Conservation (phyloP, 2,329 filamentous ascomycete species). For the Scortechinia acanthostroma region DNA sequence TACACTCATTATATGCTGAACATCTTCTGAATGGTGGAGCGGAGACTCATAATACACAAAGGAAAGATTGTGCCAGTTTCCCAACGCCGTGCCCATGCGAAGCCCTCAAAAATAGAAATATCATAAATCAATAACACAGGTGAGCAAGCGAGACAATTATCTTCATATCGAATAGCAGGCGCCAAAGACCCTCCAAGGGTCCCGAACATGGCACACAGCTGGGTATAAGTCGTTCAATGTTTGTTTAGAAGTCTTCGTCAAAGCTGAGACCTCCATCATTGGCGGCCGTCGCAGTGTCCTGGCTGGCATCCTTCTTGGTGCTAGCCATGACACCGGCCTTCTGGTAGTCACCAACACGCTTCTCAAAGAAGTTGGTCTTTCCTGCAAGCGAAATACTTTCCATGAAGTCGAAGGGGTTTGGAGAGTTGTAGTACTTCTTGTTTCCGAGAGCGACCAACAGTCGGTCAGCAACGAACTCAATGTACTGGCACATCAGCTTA, state of each 20-base stretch:
- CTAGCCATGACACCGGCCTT: constrained; percentile 98
- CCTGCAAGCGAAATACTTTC: constrained; percentile 97
- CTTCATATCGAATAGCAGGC: neutral
- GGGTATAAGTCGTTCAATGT: constrained; percentile 4
- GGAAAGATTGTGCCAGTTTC: too few relatives aligned
- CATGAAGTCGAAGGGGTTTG: constrained; percentile 99
- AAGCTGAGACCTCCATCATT: constrained; percentile 80
- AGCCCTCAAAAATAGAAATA: neutral
- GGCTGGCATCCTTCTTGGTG: constrained; percentile 62
- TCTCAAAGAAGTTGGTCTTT: constrained; percentile 99
- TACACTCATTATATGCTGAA: too few relatives aligned
- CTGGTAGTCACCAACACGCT: constrained; percentile 98
- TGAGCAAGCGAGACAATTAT: neutral
- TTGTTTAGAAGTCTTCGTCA: constrained; percentile 86
- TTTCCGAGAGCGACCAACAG: constrained; percentile 89
- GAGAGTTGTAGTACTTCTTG: constrained; percentile 82
- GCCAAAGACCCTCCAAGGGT: neutral
- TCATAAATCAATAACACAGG: neutral
- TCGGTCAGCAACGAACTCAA: constrained; percentile 97
- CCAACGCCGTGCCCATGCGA: neutral
- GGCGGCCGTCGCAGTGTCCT: constrained; percentile 31
- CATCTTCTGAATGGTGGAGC: too few relatives aligned
- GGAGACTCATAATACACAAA: too few relatives aligned
- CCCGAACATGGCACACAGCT: neutral
- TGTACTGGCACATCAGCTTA: constrained; percentile 97